These are phyloP conservation scores for Candolleomyces efflorescens DNA, from an alignment of 768 basidiomycete species.

Conservation along the genomic window DNA sequence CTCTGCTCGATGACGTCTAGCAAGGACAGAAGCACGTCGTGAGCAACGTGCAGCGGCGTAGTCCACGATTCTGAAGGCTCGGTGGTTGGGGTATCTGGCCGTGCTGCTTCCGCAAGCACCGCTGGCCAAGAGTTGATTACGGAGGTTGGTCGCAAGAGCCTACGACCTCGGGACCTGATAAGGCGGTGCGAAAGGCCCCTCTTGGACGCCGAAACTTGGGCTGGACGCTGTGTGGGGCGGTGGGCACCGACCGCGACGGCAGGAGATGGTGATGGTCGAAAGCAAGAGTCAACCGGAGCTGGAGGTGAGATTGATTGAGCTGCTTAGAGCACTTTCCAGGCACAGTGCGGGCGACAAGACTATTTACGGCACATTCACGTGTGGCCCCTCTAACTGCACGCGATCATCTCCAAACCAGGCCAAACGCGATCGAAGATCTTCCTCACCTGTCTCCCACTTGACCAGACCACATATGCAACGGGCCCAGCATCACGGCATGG, in stretches of 20 bases:
- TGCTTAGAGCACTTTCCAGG: not conserved
- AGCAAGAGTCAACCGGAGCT: not conserved
- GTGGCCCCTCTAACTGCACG: not conserved
- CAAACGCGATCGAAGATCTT: not conserved
- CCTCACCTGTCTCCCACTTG: no score
- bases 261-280: constrained; percentile 5
- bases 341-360: constrained; percentile 1
- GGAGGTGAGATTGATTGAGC: not conserved
- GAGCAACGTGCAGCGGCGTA: not conserved
- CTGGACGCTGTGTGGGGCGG: not conserved
- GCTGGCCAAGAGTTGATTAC: not conserved
- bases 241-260: not conserved
- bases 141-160: not conserved
- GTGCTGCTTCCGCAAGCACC: no score
- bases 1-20: constrained; percentile 7
- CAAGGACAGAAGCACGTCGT: not conserved
- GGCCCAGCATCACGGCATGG: no score
- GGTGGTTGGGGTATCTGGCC: no score
- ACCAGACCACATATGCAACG: no score
- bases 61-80: no score
- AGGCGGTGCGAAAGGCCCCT: not conserved
- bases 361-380: constrained; percentile 5
- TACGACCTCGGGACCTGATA: not conserved
- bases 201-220: not conserved
- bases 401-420: not conserved